Evolutionary conservation across 169 alveolate species (phyloP).

Genomic region (Plasmodium adleri): DNA sequence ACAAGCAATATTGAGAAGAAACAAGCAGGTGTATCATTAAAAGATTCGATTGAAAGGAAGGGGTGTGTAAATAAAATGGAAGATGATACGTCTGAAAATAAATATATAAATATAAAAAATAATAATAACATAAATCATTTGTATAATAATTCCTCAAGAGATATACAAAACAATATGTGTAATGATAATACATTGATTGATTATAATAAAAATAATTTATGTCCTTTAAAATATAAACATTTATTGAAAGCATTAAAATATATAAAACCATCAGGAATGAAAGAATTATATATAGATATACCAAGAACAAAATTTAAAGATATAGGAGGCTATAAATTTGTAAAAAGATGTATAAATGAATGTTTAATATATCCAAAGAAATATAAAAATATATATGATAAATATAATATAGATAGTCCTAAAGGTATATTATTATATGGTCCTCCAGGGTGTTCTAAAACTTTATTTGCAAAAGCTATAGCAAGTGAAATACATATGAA

Average conservation of each 20-base stretch:
- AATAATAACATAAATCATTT: no score
- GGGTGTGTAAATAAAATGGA: no score
- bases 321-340: slow-evolving; percentile 98
- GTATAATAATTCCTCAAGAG: no score
- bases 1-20: not conserved
- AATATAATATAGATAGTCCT: slow-evolving; percentile 94
- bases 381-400: slow-evolving; percentile 91
- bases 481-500: slow-evolving; percentile 98
- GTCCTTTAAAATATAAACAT: slow-evolving; percentile 48
- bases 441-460: slow-evolving; percentile 99
- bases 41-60: no score
- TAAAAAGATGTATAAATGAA: slow-evolving; percentile 93
- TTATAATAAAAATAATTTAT: slow-evolving; percentile 3
- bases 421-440: slow-evolving; percentile 98
- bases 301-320: slow-evolving; percentile 97
- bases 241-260: slow-evolving; percentile 73
- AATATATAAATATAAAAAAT: no score
- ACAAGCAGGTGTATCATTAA: no score
- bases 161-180: no score
- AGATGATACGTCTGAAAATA: no score
- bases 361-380: slow-evolving; percentile 98
- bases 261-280: slow-evolving; percentile 85
- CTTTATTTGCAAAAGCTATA: slow-evolving; percentile 99
- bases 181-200: no score
- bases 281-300: slow-evolving; percentile 91